Percentiles rank a stretch among this genome's conserved stretches.
Conservation (phyloP, 2,329 filamentous ascomycete genomes). For the Fusarium tjaetaba region DNA sequence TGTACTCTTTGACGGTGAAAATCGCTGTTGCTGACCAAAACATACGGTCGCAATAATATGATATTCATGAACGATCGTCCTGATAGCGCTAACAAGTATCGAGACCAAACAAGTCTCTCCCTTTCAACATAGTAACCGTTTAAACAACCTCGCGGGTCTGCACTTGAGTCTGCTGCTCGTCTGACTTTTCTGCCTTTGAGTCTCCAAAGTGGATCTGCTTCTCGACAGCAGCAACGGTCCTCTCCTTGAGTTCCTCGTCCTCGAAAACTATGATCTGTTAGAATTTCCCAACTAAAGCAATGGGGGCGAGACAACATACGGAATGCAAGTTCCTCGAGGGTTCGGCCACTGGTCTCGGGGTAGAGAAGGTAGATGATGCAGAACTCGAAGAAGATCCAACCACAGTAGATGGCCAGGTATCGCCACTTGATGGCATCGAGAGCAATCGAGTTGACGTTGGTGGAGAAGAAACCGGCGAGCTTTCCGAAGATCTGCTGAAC, state of each 20-base stretch:
- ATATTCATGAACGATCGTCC: neutral
- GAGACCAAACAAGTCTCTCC: neutral
- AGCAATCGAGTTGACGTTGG: conserved; percentile 57
- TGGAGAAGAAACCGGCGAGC: conserved; percentile 53
- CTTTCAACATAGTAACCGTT: neutral
- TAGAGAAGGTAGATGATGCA: conserved; percentile 80
- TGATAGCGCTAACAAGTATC: neutral
- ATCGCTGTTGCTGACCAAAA: neutral
- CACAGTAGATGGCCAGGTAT: conserved; percentile 56
- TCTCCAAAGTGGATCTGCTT: conserved; percentile 48
- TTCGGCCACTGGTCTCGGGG: conserved; percentile 80
- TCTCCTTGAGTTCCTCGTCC: conserved; percentile 51
- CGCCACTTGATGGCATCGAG: conserved; percentile 53
- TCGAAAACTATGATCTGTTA: conserved; percentile 51
- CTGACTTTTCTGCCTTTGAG: conserved; percentile 18
- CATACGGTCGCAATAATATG: neutral
- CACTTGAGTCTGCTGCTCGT: neutral
- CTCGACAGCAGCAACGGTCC: conserved; percentile 53
- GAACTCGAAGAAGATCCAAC: conserved; percentile 55
- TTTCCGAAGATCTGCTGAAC: conserved; percentile 65
- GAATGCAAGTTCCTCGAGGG: conserved; percentile 73
- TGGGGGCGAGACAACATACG: conserved; percentile 43
- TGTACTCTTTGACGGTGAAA: neutral
- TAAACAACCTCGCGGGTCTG: conserved; percentile 26
- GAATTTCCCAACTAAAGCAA: neutral